Evolutionary conservation across 495 filamentous ascomycete species (phyloP), one percentile per base, ranked within the genome.

Genomic region (Talaromyces proteolyticus): DNA sequence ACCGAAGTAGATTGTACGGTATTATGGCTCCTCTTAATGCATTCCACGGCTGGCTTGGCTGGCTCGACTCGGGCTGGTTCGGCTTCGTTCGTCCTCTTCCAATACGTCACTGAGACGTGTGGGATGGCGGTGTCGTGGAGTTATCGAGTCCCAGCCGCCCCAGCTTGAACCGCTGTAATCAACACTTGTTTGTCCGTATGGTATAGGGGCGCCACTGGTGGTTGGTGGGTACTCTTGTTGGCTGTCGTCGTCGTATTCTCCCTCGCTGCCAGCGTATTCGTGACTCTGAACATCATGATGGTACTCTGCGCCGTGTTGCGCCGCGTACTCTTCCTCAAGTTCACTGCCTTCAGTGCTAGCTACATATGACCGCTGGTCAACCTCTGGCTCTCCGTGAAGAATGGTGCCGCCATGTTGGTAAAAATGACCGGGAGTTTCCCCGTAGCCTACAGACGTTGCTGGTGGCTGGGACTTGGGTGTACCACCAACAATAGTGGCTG

Each of bases 91-190:
- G 53, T 81, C 77, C 50, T 49, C 47, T 44, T 98, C 93, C 8
- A 93, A 75, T 10, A 98, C 91, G 72, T 98, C 93, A 61, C 93
- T 96, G 50, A 98, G 69, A 47, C 93, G 74, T 3, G 92, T 96
- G 0, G 92, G 92, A 68, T 97, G 93, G 59, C 96, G 91, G 69
- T 96, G 93, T 43, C 91, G 76, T n/a, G 87, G 81, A 47, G 90
- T 77, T 42, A 76, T 51, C 7, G 75, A 63, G 46, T 93, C 89
- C 91, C 91, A 96, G 7, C 82, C 86, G 7, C 84, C 83, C 69
- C 86, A 93, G 11, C 82, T 86, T 19, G 78, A 66, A 5, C 81
- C 81, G 38, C 72, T 78, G 52, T 83, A 84, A 51, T 82, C 79
- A 51, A 67, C 54, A 11, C 60, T 59, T 6, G 58, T 54, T 10